Evolutionary conservation across 1,284 basidiomycete genomes (phyloP).

Genomic region (Moesziomyces sp.): DNA sequence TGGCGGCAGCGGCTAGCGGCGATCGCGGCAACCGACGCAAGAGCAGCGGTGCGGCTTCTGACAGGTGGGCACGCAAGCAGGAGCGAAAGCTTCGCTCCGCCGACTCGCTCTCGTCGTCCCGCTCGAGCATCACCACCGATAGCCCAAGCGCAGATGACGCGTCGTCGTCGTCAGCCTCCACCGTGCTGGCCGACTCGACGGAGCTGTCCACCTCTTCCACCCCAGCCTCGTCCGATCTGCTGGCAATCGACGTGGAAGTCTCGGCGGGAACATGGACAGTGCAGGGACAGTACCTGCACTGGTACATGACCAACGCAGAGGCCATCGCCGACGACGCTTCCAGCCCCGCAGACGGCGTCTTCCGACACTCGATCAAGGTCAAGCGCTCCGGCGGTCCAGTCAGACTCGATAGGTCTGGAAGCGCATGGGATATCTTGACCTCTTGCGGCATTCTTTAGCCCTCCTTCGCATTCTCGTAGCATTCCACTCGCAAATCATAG

Average conservation of each 20-base stretch:
- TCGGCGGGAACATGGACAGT: slow-evolving; percentile 78
- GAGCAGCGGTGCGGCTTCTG: slow-evolving; percentile 6
- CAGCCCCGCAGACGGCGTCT: slow-evolving; percentile 17
- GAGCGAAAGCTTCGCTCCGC: slow-evolving; percentile 23
- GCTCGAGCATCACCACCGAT: slow-evolving; percentile 7
- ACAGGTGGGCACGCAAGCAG: slow-evolving; percentile 29
- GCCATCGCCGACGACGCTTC: slow-evolving; percentile 37
- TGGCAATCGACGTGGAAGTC: slow-evolving; percentile 70
- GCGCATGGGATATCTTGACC: slow-evolving; percentile 37
- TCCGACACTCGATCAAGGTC: slow-evolving; percentile 45
- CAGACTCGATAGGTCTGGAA: slow-evolving; percentile 36
- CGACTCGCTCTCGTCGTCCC: slow-evolving; percentile 20
- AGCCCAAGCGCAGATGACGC: slow-evolving; percentile 18
- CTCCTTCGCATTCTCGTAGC: background rate
- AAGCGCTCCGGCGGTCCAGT: slow-evolving; percentile 36
- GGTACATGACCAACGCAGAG: slow-evolving; percentile 76
- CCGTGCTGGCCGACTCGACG: slow-evolving; percentile 20
- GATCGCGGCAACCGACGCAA: slow-evolving; percentile 31
- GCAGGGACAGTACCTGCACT: slow-evolving; percentile 77
- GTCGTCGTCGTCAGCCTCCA: slow-evolving; percentile 20
- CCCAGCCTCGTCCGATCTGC: slow-evolving; percentile 10
- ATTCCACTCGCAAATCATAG: slow-evolving; percentile 4
- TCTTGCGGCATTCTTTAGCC: slow-evolving; percentile 35
- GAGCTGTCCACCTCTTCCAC: slow-evolving; percentile 9
- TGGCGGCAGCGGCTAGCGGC: slow-evolving; percentile 55